Conservation (phyloP, 352 stramenopile genomes). For the Globisporangium echinulatum region DNA sequence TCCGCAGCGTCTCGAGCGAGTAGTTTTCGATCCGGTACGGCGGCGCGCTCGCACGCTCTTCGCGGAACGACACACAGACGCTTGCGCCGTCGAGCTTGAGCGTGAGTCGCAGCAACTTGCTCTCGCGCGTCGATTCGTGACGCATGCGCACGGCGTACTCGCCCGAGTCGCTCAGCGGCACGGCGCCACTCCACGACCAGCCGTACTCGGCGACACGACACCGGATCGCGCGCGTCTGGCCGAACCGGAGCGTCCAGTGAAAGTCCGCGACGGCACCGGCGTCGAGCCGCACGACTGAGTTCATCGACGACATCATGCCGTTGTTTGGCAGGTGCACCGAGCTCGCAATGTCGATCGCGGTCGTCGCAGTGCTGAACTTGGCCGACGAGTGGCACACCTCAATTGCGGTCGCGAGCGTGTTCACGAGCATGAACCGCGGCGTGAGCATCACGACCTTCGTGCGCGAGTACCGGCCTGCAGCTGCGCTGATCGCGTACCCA, state of each 20-base stretch:
- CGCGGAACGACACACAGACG: constrained; percentile 75
- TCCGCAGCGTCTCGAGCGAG: constrained; percentile 81
- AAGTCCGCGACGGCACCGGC: constrained; percentile 78
- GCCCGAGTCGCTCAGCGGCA: constrained; percentile 66
- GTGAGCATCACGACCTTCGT: constrained; percentile 87
- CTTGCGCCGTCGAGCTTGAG: constrained; percentile 74
- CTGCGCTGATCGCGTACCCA: constrained; percentile 72
- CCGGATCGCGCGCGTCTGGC: constrained; percentile 67
- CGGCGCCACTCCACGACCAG: constrained; percentile 80
- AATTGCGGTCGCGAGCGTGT: constrained; percentile 58
- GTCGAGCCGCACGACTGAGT: constrained; percentile 62
- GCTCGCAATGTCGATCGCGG: constrained; percentile 34
- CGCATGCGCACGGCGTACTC: constrained; percentile 81
- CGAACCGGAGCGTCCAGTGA: constrained; percentile 69
- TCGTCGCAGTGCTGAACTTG: constrained; percentile 31
- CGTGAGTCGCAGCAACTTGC: constrained; percentile 68
- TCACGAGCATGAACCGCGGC: constrained; percentile 81
- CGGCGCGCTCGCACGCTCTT: constrained; percentile 69
- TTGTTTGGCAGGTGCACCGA: constrained; percentile 35
- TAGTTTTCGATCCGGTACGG: constrained; percentile 88
- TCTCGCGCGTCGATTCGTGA: constrained; percentile 75
- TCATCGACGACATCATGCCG: constrained; percentile 51
- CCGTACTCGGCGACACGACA: constrained; percentile 69
- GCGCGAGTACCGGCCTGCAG: constrained; percentile 70
- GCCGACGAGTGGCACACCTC: constrained; percentile 79